Percentiles rank a stretch among this genome's conserved stretches.
Conservation (phyloP, 306 rosid species). For the Arachis hypogaea region DNA sequence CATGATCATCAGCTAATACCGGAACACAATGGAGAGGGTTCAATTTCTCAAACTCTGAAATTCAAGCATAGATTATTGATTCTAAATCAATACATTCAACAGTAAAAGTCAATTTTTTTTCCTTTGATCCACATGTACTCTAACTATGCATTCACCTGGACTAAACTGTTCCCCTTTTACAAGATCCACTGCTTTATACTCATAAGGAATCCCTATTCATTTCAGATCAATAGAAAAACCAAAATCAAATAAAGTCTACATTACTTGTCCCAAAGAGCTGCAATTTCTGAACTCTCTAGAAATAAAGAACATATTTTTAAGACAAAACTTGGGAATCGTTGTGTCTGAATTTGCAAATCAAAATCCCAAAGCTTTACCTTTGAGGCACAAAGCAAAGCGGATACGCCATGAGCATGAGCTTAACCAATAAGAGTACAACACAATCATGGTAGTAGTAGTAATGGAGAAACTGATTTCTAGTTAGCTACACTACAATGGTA, state of each 20-base stretch:
- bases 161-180: slow-evolving; percentile 46
- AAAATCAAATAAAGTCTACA: not conserved
- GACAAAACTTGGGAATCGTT: no score
- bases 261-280: no score
- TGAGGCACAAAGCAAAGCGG: slow-evolving; percentile 56
- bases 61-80: slow-evolving; percentile 16
- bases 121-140: no score
- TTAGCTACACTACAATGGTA: no score
- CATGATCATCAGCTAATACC: slow-evolving; percentile 52
- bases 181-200: slow-evolving; percentile 50
- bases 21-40: slow-evolving; percentile 58
- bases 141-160: slow-evolving; percentile 47
- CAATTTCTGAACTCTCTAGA: no score
- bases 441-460: not conserved
- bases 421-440: slow-evolving; percentile 52
- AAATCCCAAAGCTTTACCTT: slow-evolving; percentile 36
- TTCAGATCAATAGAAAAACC: not conserved
- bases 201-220: slow-evolving; percentile 49
- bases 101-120: no score
- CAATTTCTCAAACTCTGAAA: slow-evolving; percentile 54
- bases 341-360: not conserved
- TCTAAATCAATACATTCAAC: slow-evolving; percentile 1
- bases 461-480: no score
- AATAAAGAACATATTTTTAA: no score
- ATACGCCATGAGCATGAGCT: slow-evolving; percentile 65